Evolutionary conservation across 1,284 basidiomycete genomes (phyloP), one percentile per base, ranked within the genome.

Genomic region (Tilletia setariae): DNA sequence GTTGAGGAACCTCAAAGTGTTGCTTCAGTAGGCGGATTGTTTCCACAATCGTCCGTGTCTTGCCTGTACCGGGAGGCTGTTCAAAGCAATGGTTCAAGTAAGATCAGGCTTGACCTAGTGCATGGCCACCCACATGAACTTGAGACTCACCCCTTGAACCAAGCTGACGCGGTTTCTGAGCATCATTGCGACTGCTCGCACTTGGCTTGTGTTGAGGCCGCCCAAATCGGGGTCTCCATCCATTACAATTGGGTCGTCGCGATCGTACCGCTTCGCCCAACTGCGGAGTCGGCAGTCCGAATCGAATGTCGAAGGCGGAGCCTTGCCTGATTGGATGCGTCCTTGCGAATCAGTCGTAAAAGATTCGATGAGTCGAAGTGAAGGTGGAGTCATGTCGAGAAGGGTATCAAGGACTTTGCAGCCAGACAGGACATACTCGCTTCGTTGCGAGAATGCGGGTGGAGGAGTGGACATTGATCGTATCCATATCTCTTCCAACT

Each of bases 41-140:
- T 79, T 94, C 90, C 40, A 94, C 89, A 64, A 97, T 93, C 0
- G 94, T 95, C 77, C 90, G 89, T 1, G 93, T 95, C 84, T 97
- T 97, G 61, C 94, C 93, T 0, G 94, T 97, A n/a, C 94, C 94
- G 6, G 94, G 94, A 25, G 94, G 94, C 90, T 92, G 73, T 16
- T 11, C 16, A 68, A 67, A n/a, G n/a, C n/a, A n/a, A n/a, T n/a
- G n/a, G n/a, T n/a, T n/a, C n/a, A n/a, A n/a, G n/a, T n/a, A n/a
- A n/a, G n/a, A n/a, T n/a, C n/a, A n/a, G n/a, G n/a, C n/a, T n/a
- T n/a, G n/a, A n/a, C n/a, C n/a, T n/a, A n/a, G n/a, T n/a, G n/a
- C n/a, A n/a, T n/a, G n/a, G n/a, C n/a, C n/a, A n/a, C n/a, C n/a
- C n/a, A n/a, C n/a, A n/a, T n/a, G n/a, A n/a, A n/a, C n/a, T 11